A percentile compares a stretch with the other conserved stretches of the same genome.
phyloP scores from a whole-genome alignment of 768 basidiomycete species.

The Lentinula sp. region DNA sequence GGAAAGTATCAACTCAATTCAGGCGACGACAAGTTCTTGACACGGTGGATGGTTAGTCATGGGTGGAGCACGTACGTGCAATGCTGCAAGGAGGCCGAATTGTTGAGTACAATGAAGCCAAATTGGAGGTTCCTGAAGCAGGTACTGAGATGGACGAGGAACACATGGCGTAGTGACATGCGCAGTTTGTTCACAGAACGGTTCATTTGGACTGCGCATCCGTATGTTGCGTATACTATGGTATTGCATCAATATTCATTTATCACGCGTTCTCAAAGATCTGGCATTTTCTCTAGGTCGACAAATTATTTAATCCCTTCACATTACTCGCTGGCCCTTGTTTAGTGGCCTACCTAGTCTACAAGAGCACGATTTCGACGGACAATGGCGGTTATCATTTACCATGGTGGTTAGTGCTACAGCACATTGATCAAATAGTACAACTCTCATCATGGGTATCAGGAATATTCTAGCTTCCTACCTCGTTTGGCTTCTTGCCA shows the following conservation, averaged over 20 bases:
- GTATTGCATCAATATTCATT: conserved; percentile 40
- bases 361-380: conserved; percentile 68
- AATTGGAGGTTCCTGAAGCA: conserved; percentile 96
- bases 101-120: conserved; percentile 92
- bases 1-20: conserved; percentile 94
- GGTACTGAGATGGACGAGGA: conserved; percentile 88
- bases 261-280: neutral
- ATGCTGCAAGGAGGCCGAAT: conserved; percentile 77
- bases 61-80: conserved; percentile 96
- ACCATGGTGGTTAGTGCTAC: conserved; percentile 67
- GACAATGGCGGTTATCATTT: conserved; percentile 72
- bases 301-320: conserved; percentile 82
- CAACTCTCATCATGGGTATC: conserved; percentile 9
- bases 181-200: conserved; percentile 86
- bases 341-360: conserved; percentile 71
- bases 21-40: conserved; percentile 92
- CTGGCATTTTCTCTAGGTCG: conserved; percentile 43
- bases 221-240: conserved; percentile 93
- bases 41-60: conserved; percentile 94
- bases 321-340: conserved; percentile 82
- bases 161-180: conserved; percentile 90
- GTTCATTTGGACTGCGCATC: conserved; percentile 82
- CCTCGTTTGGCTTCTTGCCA: conserved; percentile 63
- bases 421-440: neutral
- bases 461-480: conserved; percentile 71